Conservation (phyloP, 2,329 filamentous ascomycete genomes). For the Herpotrichia juniperi region DNA sequence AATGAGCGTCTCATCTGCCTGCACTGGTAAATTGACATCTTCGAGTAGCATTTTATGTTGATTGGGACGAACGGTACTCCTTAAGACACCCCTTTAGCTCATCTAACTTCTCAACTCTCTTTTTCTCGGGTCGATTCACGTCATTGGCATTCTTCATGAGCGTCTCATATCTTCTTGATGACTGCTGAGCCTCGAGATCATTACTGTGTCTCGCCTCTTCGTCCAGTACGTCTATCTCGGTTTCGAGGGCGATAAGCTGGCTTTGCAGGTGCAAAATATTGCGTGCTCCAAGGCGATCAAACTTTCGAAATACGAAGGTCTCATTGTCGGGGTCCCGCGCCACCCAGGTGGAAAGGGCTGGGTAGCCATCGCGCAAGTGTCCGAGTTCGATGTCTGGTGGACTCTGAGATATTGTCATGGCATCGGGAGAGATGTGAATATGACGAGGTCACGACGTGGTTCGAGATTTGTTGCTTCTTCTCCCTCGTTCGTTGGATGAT, state of each 20-base stretch:
- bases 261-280: slow-evolving; percentile 20
- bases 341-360: slow-evolving; percentile 18
- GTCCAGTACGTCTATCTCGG: slow-evolving; percentile 10
- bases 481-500: no score
- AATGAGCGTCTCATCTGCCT: slow-evolving; percentile 8
- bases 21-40: background rate
- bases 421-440: background rate
- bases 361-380: slow-evolving; percentile 19
- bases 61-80: background rate
- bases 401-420: background rate
- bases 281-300: slow-evolving; percentile 11
- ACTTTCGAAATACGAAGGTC: slow-evolving; percentile 19
- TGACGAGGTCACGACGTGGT: no score
- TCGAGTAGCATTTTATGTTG: background rate
- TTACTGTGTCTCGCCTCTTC: slow-evolving; percentile 7
- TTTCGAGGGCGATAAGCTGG: slow-evolving; percentile 10
- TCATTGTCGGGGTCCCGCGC: slow-evolving; percentile 19
- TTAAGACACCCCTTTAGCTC: background rate
- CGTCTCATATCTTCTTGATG: slow-evolving; percentile 9
- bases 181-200: background rate
- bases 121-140: slow-evolving; percentile 1
- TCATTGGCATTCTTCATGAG: background rate
- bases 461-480: no score
- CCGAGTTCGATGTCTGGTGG: slow-evolving; percentile 1
- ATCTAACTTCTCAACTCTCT: background rate